Evolutionary conservation across 345 rosid genomes (phyloP), one percentile per base, ranked within the genome.

Genomic region (Eutrema heterophyllum): DNA sequence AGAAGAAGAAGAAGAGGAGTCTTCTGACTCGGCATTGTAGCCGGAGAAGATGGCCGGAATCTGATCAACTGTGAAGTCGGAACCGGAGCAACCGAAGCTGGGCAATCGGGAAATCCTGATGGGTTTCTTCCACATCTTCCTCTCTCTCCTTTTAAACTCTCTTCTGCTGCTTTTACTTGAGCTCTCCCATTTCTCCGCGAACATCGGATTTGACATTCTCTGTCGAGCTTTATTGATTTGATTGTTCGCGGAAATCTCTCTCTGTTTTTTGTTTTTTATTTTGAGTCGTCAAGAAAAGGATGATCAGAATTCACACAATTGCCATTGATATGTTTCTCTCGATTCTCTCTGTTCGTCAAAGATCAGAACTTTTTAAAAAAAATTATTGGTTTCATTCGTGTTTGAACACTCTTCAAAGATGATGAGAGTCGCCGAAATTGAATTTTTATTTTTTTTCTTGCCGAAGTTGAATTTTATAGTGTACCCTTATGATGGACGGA

Each of bases 41-140:
- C 72, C 80, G 44, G 77, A 72, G 18, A 66, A 67, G 77, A 77
- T 53, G 39, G 9, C 10, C 68, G 77, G 68, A 58, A 62, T 70
- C 57, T 57, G 67, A 76, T 69, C 49, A 18, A 66, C 15, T 0
- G 74, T 80, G 55, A 61, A 72, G 53, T 75, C 85, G 12, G 57
- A 60, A 38, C 60, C 63, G 55, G 79, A 67, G 63, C 67, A 67
- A 16, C 79, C 73, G 1, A 74, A 76, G 64, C 82, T 83, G 15
- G 86, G 84, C 59, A 80, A 39, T 70, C 80, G 79, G 3, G 77
- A 73, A 52, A 82, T 67, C 78, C 27, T 78, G 63, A 81, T 75
- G 65, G 91, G 78, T 81, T 82, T 84, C 71, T 65, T 77, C 77
- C 77, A 77, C 55, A 73, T 41, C 78, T 80, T 86, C 75, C 79